These are phyloP conservation scores for Fusarium nanum DNA, from an alignment of 2,329 filamentous ascomycete genomes.

Conservation along the genomic window DNA sequence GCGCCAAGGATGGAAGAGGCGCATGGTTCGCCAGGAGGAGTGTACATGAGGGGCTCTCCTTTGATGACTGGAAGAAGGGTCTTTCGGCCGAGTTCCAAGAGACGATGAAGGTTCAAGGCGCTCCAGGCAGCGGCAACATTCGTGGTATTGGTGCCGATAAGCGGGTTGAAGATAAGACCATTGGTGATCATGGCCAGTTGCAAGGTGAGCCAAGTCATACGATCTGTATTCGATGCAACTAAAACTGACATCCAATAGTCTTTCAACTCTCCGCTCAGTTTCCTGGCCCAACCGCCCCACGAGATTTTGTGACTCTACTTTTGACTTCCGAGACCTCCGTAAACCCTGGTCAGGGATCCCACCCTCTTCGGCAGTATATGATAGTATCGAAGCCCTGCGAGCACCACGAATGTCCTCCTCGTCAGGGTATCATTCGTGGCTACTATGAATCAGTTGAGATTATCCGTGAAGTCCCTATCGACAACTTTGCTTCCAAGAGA, in stretches of 20 bases:
- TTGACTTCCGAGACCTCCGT: slow-evolving; percentile 72
- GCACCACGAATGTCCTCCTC: slow-evolving; percentile 77
- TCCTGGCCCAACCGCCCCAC: slow-evolving; percentile 85
- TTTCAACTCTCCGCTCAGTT: slow-evolving; percentile 91
- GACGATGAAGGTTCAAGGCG: slow-evolving; percentile 76
- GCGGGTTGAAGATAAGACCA: slow-evolving; percentile 71
- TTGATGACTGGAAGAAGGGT: slow-evolving; percentile 80
- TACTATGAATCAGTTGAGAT: slow-evolving; percentile 93
- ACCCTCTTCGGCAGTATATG: slow-evolving; percentile 78
- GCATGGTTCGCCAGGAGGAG: slow-evolving; percentile 91
- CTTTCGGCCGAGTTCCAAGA: slow-evolving; percentile 84
- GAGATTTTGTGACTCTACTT: slow-evolving; percentile 87
- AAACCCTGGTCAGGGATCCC: slow-evolving; percentile 39
- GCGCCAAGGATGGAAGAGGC: slow-evolving; percentile 82
- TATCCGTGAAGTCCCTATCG: slow-evolving; percentile 81
- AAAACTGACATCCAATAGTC: slow-evolving; percentile 61
- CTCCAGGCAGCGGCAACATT: slow-evolving; percentile 78
- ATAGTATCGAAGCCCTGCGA: slow-evolving; percentile 86
- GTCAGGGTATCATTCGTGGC: slow-evolving; percentile 81
- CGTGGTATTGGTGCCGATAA: slow-evolving; percentile 87
- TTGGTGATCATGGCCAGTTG: slow-evolving; percentile 69
- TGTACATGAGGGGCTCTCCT: slow-evolving; percentile 81
- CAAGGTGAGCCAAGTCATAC: slow-evolving; percentile 61
- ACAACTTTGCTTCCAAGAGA: slow-evolving; percentile 52
- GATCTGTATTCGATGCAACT: slow-evolving; percentile 5